Conservation (phyloP, 441 rosid species). For the Aleurites moluccanus region DNA sequence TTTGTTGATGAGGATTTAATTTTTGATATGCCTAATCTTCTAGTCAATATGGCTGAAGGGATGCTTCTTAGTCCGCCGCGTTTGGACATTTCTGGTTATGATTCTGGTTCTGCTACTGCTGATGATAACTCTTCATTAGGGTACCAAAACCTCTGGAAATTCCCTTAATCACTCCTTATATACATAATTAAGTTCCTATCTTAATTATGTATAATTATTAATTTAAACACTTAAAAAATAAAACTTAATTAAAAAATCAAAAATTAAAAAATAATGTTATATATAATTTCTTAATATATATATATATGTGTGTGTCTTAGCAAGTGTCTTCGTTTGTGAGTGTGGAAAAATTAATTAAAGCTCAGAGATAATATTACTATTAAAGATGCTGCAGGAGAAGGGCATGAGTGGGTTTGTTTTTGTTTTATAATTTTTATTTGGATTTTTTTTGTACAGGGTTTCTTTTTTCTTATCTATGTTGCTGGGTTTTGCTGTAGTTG, state of each 20-base stretch:
- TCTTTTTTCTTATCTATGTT: slow-evolving; percentile 11
- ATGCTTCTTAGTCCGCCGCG: slow-evolving; percentile 97
- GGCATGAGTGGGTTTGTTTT: slow-evolving; percentile 11
- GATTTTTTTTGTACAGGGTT: slow-evolving; percentile 21
- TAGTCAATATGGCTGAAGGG: slow-evolving; percentile 89
- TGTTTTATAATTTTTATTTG: no score
- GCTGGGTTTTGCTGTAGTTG: slow-evolving; percentile 15
- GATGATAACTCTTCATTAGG: slow-evolving; percentile 21
- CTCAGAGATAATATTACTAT: no score
- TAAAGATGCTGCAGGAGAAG: slow-evolving; percentile 5
- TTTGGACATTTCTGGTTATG: slow-evolving; percentile 34
- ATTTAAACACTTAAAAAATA: not conserved
- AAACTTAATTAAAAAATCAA: not conserved
- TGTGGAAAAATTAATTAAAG: not conserved
- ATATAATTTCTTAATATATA: no score
- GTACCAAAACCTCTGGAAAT: slow-evolving; percentile 73
- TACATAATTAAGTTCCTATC: not conserved
- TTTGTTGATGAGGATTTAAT: slow-evolving; percentile 89
- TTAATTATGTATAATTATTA: not conserved
- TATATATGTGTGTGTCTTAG: not conserved
- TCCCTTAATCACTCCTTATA: slow-evolving; percentile 46
- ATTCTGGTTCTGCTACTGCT: not conserved
- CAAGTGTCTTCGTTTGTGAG: not conserved
- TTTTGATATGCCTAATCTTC: slow-evolving; percentile 84
- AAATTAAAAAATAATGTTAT: not conserved